Evolutionary conservation across 176 grass and related monocot genomes (phyloP).

Genomic region (Juncus inflexus): DNA sequence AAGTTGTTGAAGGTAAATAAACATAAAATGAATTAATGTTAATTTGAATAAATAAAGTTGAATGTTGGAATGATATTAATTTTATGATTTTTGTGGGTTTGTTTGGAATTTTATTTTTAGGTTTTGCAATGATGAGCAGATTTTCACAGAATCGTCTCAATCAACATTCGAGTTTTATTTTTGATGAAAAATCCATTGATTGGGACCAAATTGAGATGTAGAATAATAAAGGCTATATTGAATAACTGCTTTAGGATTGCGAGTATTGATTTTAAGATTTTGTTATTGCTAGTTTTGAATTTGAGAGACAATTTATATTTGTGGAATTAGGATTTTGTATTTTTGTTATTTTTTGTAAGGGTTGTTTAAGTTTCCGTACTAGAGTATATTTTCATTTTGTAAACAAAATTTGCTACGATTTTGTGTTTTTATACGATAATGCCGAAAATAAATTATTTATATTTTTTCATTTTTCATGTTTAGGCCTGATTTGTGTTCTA

Average conservation of each 20-base stretch:
- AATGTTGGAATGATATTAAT: background rate
- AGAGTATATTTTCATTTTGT: too few species aligned
- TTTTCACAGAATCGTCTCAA: constrained; percentile 64
- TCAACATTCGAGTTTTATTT: constrained; percentile 44
- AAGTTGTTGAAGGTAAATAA: constrained; percentile 78
- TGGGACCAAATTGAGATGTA: constrained; percentile 83
- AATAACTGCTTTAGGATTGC: background rate
- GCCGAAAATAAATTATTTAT: too few species aligned
- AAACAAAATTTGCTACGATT: too few species aligned
- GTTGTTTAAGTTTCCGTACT: too few species aligned
- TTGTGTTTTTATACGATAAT: too few species aligned
- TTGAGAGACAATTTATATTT: constrained; percentile 12
- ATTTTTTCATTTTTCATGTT: too few species aligned
- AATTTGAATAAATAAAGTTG: too few species aligned
- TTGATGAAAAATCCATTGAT: constrained; percentile 63
- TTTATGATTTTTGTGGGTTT: background rate
- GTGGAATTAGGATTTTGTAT: constrained; percentile 6
- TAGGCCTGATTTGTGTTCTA: too few species aligned
- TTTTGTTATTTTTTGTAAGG: background rate
- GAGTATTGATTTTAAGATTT: constrained; percentile 1
- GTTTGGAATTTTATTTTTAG: constrained; percentile 32
- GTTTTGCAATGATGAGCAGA: constrained; percentile 74
- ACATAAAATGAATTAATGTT: background rate
- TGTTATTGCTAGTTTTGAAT: background rate
- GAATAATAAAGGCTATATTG: background rate